Evolutionary conservation across 2,329 filamentous ascomycete species (phyloP).

Genomic region (Zymoseptoria crescenta): DNA sequence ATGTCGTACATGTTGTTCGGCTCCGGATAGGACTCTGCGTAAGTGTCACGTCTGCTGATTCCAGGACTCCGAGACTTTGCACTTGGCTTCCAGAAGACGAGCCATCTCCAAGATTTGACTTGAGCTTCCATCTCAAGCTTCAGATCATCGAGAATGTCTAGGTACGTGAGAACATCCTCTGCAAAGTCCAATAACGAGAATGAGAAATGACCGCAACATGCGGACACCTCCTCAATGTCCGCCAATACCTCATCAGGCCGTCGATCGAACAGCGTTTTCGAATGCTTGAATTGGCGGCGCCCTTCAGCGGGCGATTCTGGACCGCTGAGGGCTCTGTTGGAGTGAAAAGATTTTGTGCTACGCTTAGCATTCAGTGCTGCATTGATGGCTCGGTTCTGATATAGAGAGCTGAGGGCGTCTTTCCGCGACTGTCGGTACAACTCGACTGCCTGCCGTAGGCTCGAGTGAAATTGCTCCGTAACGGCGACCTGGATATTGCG

Average conservation of each 20-base stretch:
- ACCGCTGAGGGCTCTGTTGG: constrained; percentile 36
- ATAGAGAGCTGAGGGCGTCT: constrained; percentile 69
- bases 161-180: constrained; percentile 75
- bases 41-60: constrained; percentile 11
- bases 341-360: constrained; percentile 46
- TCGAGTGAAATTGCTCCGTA: constrained; percentile 72
- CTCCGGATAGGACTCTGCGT: constrained; percentile 21
- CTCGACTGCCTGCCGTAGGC: constrained; percentile 69
- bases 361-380: constrained; percentile 25
- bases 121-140: constrained; percentile 58
- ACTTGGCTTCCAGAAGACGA: constrained; percentile 60
- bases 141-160: constrained; percentile 78
- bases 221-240: constrained; percentile 93
- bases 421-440: constrained; percentile 71
- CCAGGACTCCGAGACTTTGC: constrained; percentile 1
- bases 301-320: constrained; percentile 5
- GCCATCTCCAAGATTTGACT: constrained; percentile 69
- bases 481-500: constrained; percentile 60
- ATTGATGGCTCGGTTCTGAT: constrained; percentile 69
- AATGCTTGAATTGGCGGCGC: constrained; percentile 4
- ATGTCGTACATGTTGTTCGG: constrained; percentile 18
- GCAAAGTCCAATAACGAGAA: constrained; percentile 87
- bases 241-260: constrained; percentile 61
- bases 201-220: constrained; percentile 95
- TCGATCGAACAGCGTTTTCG: constrained; percentile 15